phyloP scores from a whole-genome alignment of 169 alveolate genomes.

The Gregarina niphandrodes region DNA sequence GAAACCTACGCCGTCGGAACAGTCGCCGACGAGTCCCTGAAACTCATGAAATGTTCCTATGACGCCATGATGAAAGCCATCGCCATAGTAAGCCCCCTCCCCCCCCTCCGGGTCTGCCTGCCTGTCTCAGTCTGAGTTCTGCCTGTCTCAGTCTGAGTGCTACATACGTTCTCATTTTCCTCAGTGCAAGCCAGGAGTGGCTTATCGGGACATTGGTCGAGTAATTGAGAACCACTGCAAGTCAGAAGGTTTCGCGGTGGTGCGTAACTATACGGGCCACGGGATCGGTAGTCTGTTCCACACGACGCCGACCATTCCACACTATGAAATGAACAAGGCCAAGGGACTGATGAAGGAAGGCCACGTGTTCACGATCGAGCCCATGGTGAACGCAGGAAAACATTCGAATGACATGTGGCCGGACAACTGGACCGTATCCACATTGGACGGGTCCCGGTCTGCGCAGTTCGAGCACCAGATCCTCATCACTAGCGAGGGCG shows the following conservation, averaged over 20 bases:
- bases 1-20: slow-evolving; percentile 86
- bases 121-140: no score
- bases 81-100: background rate
- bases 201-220: slow-evolving; percentile 85
- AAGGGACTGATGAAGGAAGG: slow-evolving; percentile 55
- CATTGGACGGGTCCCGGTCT: slow-evolving; percentile 58
- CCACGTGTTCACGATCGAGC: slow-evolving; percentile 94
- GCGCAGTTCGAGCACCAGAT: slow-evolving; percentile 96
- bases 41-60: slow-evolving; percentile 64
- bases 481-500: slow-evolving; percentile 59
- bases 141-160: background rate
- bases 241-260: slow-evolving; percentile 38
- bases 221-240: slow-evolving; percentile 46
- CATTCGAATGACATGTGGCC: slow-evolving; percentile 80
- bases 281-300: slow-evolving; percentile 93
- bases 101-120: no score
- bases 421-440: slow-evolving; percentile 94
- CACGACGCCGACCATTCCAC: slow-evolving; percentile 82
- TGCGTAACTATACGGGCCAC: slow-evolving; percentile 83
- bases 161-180: background rate
- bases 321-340: slow-evolving; percentile 89
- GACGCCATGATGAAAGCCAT: slow-evolving; percentile 54
- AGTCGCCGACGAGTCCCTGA: slow-evolving; percentile 54
- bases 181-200: slow-evolving; percentile 81
- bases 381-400: slow-evolving; percentile 90